A percentile compares a stretch with the other conserved stretches of the same genome.
These are phyloP conservation scores for Lepiota venenata DNA, from an alignment of 768 basidiomycete species.

Conservation along the genomic window DNA sequence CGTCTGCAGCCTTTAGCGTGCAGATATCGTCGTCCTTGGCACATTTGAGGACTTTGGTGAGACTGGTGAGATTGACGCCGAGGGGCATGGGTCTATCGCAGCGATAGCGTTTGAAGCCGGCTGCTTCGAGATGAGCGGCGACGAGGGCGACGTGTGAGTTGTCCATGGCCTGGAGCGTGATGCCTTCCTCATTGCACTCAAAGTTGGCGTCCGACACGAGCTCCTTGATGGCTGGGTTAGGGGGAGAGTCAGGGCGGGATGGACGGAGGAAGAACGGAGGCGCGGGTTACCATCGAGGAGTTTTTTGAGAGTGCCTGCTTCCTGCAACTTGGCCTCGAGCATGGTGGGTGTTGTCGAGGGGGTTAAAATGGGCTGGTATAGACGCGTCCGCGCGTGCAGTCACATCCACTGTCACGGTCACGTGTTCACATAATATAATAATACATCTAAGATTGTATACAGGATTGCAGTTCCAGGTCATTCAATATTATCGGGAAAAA, in stretches of 20 bases:
- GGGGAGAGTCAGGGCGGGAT: background rate
- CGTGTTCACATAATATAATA: no score
- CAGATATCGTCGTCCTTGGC: constrained; percentile 95
- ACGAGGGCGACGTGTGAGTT: constrained; percentile 99
- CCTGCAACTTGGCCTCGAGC: constrained; percentile 89
- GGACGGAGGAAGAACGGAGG: background rate
- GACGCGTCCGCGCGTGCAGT: no score
- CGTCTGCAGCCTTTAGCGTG: constrained; percentile 88
- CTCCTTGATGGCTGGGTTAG: constrained; percentile 84
- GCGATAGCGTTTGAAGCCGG: constrained; percentile 84
- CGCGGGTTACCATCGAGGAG: constrained; percentile 80
- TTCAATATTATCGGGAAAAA: no score
- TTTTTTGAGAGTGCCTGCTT: constrained; percentile 89
- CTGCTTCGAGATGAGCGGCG: constrained; percentile 72
- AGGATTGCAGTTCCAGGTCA: no score
- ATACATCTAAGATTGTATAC: no score
- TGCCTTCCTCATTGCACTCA: constrained; percentile 93
- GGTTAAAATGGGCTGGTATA: no score
- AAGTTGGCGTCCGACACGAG: constrained; percentile 98
- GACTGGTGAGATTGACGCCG: constrained; percentile 80
- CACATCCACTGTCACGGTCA: no score
- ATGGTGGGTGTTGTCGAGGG: constrained; percentile 52
- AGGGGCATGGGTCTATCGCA: constrained; percentile 95
- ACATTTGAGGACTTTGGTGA: constrained; percentile 96
- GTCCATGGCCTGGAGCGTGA: constrained; percentile 97